Conservation (phyloP, 495 filamentous ascomycete species). For the Neurospora sp. region DNA sequence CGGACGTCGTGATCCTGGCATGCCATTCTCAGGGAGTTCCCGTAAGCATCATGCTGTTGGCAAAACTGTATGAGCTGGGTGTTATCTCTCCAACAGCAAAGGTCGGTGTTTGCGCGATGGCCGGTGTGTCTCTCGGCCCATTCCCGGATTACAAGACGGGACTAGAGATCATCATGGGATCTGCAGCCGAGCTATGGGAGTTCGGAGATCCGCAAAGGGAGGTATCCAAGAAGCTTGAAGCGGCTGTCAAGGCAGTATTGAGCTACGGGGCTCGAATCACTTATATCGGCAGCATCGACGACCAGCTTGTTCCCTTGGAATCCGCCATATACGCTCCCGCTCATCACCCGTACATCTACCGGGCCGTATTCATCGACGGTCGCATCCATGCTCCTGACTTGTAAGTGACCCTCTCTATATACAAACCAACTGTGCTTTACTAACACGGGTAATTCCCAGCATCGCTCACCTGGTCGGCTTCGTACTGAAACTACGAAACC, state of each 20-base stretch:
- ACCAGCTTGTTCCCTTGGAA: slow-evolving; percentile 90
- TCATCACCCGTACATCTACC: slow-evolving; percentile 82
- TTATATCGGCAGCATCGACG: slow-evolving; percentile 87
- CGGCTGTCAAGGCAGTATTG: slow-evolving; percentile 60
- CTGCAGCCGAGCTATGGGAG: slow-evolving; percentile 85
- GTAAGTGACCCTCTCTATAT: slow-evolving; percentile 29
- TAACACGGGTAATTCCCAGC: slow-evolving; percentile 22
- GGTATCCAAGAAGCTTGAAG: slow-evolving; percentile 72
- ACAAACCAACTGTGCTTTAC: slow-evolving; percentile 2
- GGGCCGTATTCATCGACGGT: slow-evolving; percentile 90
- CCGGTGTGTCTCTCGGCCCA: slow-evolving; percentile 86
- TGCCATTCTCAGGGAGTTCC: slow-evolving; percentile 95
- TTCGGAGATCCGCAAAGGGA: slow-evolving; percentile 70
- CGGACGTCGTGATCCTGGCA: slow-evolving; percentile 81
- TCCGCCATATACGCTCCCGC: slow-evolving; percentile 77
- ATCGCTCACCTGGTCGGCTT: slow-evolving; percentile 89
- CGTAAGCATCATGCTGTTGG: slow-evolving; percentile 85
- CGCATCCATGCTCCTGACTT: slow-evolving; percentile 89
- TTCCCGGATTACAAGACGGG: slow-evolving; percentile 79
- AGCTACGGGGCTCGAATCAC: slow-evolving; percentile 71
- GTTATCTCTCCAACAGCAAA: slow-evolving; percentile 51
- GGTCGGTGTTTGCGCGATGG: slow-evolving; percentile 82
- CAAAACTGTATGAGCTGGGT: slow-evolving; percentile 74
- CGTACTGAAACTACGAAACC: slow-evolving; percentile 81
- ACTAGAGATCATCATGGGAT: slow-evolving; percentile 65